Evolutionary conservation across 2,329 filamentous ascomycete species (phyloP), one percentile per base, ranked within the genome.

Genomic region (Clonostachys solani): DNA sequence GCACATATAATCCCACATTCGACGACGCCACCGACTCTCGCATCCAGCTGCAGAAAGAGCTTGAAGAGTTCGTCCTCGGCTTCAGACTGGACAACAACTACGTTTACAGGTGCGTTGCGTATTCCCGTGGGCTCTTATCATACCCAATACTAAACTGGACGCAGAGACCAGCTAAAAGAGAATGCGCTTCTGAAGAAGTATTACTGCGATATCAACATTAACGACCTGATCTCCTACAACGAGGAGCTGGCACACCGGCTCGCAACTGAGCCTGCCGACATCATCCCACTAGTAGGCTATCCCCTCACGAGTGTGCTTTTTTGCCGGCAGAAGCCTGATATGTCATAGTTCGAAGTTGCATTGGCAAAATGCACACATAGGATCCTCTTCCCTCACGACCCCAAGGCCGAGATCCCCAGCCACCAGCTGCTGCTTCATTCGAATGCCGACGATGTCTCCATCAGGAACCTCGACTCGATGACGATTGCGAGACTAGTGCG

Each of bases 371-470:
- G 92, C 69, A 96, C 92, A 29, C 89, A 94, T 60, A 84, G 89
- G 58, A 96, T 99, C 61, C 86, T 99, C 51, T 96, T 91, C 63
- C 92, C 94, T 35, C 77, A 87, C 62, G 76, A 85, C 41, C 66
- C 75, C 43, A 75, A 81, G 48, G 78, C 84, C 61, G 70, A 81
- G 47, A 80, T 97, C 47, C 94, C 92, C 5, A 84, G 95, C 58
- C 92, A 97, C 66, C 94, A 99, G 67, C 83, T 99, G 33, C 87
- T 99, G 48, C 83, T 99, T 43, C 92, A 97, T 68, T 97, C 94
- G 45, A 89, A 85, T 49, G 91, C 91, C 54, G 86, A 92, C 45
- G 85, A 95, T 64, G 90, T 92, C 33, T 94, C 92, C 0, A 97
- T 99, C 58, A 87, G 94, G 54, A 91, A 96, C 56, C 80, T 99